Base-by-base conservation (phyloP, 352 stramenopile genomes). In the Phytophthora fragariaefolia region DNA sequence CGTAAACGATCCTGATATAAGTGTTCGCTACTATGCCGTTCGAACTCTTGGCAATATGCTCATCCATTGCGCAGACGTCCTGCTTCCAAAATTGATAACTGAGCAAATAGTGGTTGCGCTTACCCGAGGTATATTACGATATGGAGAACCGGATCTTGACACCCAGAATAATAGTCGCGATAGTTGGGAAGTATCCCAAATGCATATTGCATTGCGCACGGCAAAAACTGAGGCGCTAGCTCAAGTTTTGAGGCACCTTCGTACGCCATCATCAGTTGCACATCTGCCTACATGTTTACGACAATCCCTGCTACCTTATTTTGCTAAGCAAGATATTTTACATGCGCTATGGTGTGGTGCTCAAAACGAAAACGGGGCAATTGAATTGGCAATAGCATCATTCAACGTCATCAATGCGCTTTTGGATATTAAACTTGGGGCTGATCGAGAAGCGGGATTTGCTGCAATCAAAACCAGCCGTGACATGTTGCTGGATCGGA, bases 21-120 rank as follows among this genome's bases (percentile, higher is more conserved):
- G 76, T 15, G 56, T 79, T 2, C 71, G 79, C 1, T 85, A 90
- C 48, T 93, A 92, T 28, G 79, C 83, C 4, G 65, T 79, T 9
- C 76, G 80, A 38, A 80, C 85, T 4, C 30, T 93, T 1, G 76
- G 65, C 43, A 95, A 95, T 26, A 83, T 90, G 59, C 73, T 95
- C 1, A 79, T 82, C n/a, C 78, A 81, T 38, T 66, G 73, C 15
- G 34, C 67, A 0, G 69, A 82, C 36, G 47, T 18, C 7, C 18
- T 86, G 23, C 59, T 87, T 18, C 42, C 48, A 4, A 66, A 26
- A 5, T 46, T 92, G 12, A 63, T 91, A 22, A 82, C 62, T 27
- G 79, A 90, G n/a, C 53, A 81, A 22, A 62, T 80, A 13, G 69
- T 80, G n/a, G 30, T 63, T 18, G 23, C 54, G 3, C 62, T 92